Evolutionary conservation across 192 early-diverging fungal genomes (phyloP).

Genomic region (Coemansia sp.): DNA sequence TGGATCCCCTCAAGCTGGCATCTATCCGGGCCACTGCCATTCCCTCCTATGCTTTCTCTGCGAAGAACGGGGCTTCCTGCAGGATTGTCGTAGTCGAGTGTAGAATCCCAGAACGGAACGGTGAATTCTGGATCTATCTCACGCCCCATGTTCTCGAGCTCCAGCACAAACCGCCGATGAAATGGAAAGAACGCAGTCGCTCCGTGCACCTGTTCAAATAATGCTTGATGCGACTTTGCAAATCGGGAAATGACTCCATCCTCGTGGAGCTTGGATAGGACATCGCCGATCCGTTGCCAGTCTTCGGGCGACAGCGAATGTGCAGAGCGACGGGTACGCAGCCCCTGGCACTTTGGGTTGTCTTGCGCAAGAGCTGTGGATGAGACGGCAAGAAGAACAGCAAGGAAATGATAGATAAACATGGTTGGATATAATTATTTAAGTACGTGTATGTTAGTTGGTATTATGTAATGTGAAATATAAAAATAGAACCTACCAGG

Average conservation of each 20-base stretch:
- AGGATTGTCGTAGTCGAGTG: conserved; percentile 37
- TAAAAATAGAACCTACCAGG: not conserved
- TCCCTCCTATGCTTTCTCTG: conserved; percentile 27
- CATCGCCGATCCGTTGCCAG: conserved; percentile 32
- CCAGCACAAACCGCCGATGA: conserved; percentile 54
- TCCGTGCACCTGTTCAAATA: conserved; percentile 48
- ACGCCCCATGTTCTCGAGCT: conserved; percentile 48
- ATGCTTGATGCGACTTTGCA: conserved; percentile 32
- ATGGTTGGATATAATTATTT: not conserved
- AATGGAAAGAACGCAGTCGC: conserved; percentile 50
- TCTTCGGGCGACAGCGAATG: conserved; percentile 39
- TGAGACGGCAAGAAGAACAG: conserved; percentile 7
- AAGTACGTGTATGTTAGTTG: too few relatives aligned
- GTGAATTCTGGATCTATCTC: conserved; percentile 37
- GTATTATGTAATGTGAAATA: too few relatives aligned
- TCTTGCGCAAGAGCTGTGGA: conserved; percentile 15
- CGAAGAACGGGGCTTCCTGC: conserved; percentile 34
- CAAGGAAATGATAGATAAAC: conserved; percentile 6
- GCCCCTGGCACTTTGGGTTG: conserved; percentile 19
- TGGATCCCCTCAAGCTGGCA: conserved; percentile 41
- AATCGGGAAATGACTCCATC: conserved; percentile 45
- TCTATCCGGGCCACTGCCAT: conserved; percentile 27
- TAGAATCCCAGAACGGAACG: conserved; percentile 52
- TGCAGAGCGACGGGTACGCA: conserved; percentile 37
- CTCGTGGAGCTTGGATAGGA: conserved; percentile 28